These are phyloP conservation scores for Helianthus annuus DNA, from an alignment of 129 eudicot genomes.

Conservation along the genomic window HanXRQr2.0-SUNRISE NC_035440.2:30757247-30757746, in stretches of 20 bases:
- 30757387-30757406: conserved; percentile 21
- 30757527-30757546: conserved; percentile 13
- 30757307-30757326: conserved; percentile 26
- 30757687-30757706: not conserved
- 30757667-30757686: conserved; percentile 22
- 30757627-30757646: conserved; percentile 14
- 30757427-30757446: conserved; percentile 5
- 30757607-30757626: conserved; percentile 25
- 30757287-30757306: conserved; percentile 1
- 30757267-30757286: conserved; percentile 30
- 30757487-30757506: not conserved
- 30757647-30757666: conserved; percentile 3
- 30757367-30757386: conserved; percentile 26
- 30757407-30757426: not conserved
- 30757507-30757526: conserved; percentile 1
- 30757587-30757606: conserved; percentile 1
- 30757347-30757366: conserved; percentile 8
- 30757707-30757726: conserved; percentile 23
- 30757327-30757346: conserved; percentile 30
- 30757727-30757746: conserved; percentile 31
- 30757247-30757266: conserved; percentile 15
- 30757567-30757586: not conserved
- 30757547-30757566: conserved; percentile 2
- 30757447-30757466: not conserved
- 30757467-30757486: conserved; percentile 19